Base-by-base conservation (phyloP, 495 filamentous ascomycete species). In the Geopyxis carbonaria region DNA sequence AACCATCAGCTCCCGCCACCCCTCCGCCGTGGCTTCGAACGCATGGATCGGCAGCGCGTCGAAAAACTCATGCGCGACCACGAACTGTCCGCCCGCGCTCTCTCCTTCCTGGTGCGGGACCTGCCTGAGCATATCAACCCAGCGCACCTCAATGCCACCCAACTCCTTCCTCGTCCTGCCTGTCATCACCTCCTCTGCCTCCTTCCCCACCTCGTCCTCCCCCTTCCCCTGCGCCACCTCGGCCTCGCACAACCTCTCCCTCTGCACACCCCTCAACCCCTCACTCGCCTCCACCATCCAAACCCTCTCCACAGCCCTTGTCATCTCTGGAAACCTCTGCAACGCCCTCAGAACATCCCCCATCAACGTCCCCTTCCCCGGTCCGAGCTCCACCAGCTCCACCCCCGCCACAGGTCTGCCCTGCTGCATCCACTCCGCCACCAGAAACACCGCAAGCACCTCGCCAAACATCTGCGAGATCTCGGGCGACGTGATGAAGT, bases 401-500 rank as follows among this genome's bases (percentile, higher is more conserved):
- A 93, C 73, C 18, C 79, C 78, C 23, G 66, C 66, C 38, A 57
- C 72, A 34, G 62, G 72, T 36, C 68, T 64, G 5, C 84, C 86
- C 56, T 95, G 89, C 19, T 78, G 72, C 61, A 95, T 78, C 87
- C 89, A 95, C 65, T 97, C 89, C 22, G 91, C 68, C 20, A 94
- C 73, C 31, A 91, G 73, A 89, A 89, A 97, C 50, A 97, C 70
- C 1, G 84, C 89, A 32, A 93, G 62, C 13, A 97, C 67, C 58
- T 97, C 89, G 16, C 89, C 89, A 62, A 95, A 95, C 11, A 94
- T 70, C 56, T 97, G 89, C 2, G 84, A 93, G 49, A 97, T 94
- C 59, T 97, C 89, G 0, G 89, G 89, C 4, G 84, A 93, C 0
- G 89, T 97, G 31, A 94, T 79, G 43, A 97, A 97, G 57, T 97